Conservation (phyloP, 768 basidiomycete species). For the Boletus rufocinnamomeus region DNA sequence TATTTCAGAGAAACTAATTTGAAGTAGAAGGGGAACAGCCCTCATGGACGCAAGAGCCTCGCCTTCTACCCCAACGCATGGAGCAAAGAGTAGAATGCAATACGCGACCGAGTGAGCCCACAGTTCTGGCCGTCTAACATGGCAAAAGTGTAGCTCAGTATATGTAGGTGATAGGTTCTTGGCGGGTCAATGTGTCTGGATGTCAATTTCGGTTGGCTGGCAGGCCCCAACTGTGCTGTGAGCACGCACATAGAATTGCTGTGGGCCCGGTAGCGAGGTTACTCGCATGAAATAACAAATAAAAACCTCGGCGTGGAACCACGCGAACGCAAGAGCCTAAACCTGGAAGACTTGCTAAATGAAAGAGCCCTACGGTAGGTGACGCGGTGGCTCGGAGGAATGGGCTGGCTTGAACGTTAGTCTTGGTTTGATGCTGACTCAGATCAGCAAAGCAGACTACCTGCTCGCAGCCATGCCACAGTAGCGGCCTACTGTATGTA, state of each 20-base stretch:
- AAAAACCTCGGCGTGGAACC: neutral
- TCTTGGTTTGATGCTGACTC: too few relatives aligned
- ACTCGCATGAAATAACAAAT: neutral
- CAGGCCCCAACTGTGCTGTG: too few relatives aligned
- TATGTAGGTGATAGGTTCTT: neutral
- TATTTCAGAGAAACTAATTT: neutral
- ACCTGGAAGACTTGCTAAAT: neutral
- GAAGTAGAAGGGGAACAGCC: neutral
- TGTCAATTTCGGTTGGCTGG: too few relatives aligned
- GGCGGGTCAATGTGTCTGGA: too few relatives aligned
- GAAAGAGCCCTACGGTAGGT: neutral
- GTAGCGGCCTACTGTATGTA: too few relatives aligned
- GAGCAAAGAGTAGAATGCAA: neutral
- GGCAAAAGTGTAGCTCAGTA: constrained; percentile 1
- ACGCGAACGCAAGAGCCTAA: neutral
- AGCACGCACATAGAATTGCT: neutral
- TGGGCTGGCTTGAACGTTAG: neutral
- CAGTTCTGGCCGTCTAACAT: neutral
- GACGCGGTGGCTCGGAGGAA: neutral
- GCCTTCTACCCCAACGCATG: neutral
- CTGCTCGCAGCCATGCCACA: too few relatives aligned
- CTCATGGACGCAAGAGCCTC: constrained; percentile 9
- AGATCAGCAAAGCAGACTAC: too few relatives aligned
- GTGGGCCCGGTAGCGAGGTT: neutral
- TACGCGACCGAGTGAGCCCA: neutral